A percentile compares a stretch with the other conserved stretches of the same genome.
These are phyloP conservation scores for Crinitomyces ghanaensis DNA, from an alignment of 805 yeast species.

Conservation along the genomic window DNA sequence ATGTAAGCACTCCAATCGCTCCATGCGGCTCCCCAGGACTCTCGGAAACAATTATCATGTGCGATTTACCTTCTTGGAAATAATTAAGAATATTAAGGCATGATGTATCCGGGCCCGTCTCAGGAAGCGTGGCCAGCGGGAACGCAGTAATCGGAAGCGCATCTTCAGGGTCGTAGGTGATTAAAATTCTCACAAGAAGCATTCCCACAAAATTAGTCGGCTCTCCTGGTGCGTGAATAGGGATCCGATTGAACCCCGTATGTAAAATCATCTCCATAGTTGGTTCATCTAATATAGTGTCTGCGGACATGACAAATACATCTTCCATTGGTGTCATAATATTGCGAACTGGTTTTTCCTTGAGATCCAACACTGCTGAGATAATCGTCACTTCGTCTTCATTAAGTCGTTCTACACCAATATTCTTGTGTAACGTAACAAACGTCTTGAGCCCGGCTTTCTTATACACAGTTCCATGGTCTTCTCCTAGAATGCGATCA, in stretches of 20 bases:
- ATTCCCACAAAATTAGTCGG: slow-evolving; percentile 89
- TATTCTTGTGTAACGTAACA: slow-evolving; percentile 83
- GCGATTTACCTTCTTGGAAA: slow-evolving; percentile 96
- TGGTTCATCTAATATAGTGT: slow-evolving; percentile 67
- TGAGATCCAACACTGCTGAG: slow-evolving; percentile 83
- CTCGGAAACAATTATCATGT: slow-evolving; percentile 87
- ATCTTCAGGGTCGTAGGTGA: slow-evolving; percentile 95
- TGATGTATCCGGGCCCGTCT: slow-evolving; percentile 82
- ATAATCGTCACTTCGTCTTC: slow-evolving; percentile 95
- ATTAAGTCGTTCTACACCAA: slow-evolving; percentile 90
- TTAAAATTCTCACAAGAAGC: slow-evolving; percentile 83
- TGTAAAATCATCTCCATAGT: slow-evolving; percentile 83
- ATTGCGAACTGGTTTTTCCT: slow-evolving; percentile 73
- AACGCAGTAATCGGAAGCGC: slow-evolving; percentile 83
- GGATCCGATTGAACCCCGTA: slow-evolving; percentile 91
- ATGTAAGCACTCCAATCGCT: slow-evolving; percentile 80
- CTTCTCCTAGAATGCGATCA: slow-evolving; percentile 81
- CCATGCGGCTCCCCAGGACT: slow-evolving; percentile 66
- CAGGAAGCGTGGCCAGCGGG: slow-evolving; percentile 93
- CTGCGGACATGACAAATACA: slow-evolving; percentile 80
- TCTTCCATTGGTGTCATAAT: slow-evolving; percentile 93
- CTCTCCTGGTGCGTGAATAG: slow-evolving; percentile 82
- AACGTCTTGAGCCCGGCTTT: slow-evolving; percentile 87
- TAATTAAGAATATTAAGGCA: slow-evolving; percentile 89
- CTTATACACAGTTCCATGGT: slow-evolving; percentile 90